These are phyloP conservation scores for Nakaseomyces uthaithaninus DNA, from an alignment of 1,139 yeast genomes.

Conservation along the genomic window DNA sequence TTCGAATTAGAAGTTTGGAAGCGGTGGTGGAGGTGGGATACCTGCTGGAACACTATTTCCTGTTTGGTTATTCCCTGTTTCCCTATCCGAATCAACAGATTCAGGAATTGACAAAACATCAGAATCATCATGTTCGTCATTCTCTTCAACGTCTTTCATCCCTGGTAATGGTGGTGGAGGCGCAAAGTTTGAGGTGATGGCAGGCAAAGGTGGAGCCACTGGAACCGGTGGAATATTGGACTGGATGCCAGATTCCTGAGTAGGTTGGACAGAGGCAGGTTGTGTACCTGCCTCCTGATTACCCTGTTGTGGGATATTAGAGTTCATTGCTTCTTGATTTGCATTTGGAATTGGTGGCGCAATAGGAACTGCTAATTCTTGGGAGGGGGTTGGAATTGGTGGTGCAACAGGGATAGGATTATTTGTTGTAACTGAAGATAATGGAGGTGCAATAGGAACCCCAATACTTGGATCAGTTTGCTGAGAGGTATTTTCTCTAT, in stretches of 20 bases:
- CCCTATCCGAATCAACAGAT: slow-evolving; percentile 32
- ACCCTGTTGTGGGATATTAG: slow-evolving; percentile 17
- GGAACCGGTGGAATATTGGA: slow-evolving; percentile 18
- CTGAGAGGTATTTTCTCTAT: slow-evolving; percentile 14
- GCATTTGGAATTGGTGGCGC: slow-evolving; percentile 26
- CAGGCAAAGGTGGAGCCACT: slow-evolving; percentile 23
- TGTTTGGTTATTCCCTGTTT: slow-evolving; percentile 10
- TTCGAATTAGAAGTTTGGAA: slow-evolving; percentile 14
- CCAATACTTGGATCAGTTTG: slow-evolving; percentile 30
- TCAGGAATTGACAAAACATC: slow-evolving; percentile 34
- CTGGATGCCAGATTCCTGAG: slow-evolving; percentile 11
- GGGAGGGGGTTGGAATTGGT: slow-evolving; percentile 17
- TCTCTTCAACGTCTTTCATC: slow-evolving; percentile 7
- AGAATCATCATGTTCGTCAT: slow-evolving; percentile 21
- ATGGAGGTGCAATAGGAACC: slow-evolving; percentile 42
- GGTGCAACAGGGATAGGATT: slow-evolving; percentile 20
- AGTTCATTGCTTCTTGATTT: too few relatives aligned
- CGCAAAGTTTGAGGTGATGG: slow-evolving; percentile 9
- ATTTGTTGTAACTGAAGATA: slow-evolving; percentile 34
- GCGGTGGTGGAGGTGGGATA: slow-evolving; percentile 32
- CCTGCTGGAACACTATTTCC: slow-evolving; percentile 17
- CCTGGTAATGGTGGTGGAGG: slow-evolving; percentile 28
- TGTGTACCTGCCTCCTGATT: slow-evolving; percentile 9
- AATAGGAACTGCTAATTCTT: slow-evolving; percentile 8
- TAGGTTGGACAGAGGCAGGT: slow-evolving; percentile 35